Percentiles rank a stretch among this genome's conserved stretches.
Evolutionary conservation across 192 early-diverging fungal species (phyloP).

Genomic region (Coemansia sp.): DNA sequence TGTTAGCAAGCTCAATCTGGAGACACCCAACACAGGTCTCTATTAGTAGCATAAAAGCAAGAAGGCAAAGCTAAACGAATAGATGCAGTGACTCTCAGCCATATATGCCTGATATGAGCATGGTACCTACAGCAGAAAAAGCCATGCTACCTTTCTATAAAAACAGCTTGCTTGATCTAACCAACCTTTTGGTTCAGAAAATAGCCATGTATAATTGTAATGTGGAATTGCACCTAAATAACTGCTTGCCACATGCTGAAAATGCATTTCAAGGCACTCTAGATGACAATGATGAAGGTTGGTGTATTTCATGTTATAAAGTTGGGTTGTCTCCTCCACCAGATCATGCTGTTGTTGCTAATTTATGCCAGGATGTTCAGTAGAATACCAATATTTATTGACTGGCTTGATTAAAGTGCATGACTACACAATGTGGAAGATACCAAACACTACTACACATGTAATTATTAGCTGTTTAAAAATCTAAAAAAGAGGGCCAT

Average conservation of each 20-base stretch:
- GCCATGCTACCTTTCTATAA: neutral
- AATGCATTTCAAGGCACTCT: neutral
- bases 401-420: too few species aligned
- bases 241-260: neutral
- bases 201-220: neutral
- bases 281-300: neutral
- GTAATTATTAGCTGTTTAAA: too few species aligned
- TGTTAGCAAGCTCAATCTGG: conserved; percentile 21
- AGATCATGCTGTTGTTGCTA: neutral
- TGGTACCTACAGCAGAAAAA: too few species aligned
- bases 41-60: neutral
- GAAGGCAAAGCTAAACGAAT: neutral
- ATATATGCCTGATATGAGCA: neutral
- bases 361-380: too few species aligned
- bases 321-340: neutral
- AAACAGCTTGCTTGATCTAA: neutral
- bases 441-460: too few species aligned
- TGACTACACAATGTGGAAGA: too few species aligned
- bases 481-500: too few species aligned
- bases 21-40: conserved; percentile 12
- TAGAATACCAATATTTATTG: too few species aligned
- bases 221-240: neutral
- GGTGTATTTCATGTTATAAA: neutral
- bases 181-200: neutral
- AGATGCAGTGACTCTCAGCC: neutral